These are phyloP conservation scores for Rhodotorula sphaerocarpa DNA, from an alignment of 768 basidiomycete species.

Conservation along the genomic window DNA sequence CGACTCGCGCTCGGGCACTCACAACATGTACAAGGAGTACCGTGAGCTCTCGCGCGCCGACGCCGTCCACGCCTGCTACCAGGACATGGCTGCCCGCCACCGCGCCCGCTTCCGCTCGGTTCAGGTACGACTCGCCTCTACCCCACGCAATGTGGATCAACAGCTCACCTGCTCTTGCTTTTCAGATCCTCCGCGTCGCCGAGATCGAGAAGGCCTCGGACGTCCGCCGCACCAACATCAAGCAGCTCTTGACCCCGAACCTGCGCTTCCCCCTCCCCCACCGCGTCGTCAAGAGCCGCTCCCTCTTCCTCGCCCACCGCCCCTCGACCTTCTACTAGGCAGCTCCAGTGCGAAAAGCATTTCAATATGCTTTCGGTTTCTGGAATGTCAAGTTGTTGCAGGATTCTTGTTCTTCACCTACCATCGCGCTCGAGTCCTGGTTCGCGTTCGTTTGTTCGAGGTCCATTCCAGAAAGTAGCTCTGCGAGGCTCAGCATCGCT, in stretches of 20 bases:
- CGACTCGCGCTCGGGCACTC: slow-evolving; percentile 97
- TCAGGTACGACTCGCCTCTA: slow-evolving; percentile 70
- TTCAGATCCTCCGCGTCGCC: slow-evolving; percentile 88
- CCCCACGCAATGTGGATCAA: no score
- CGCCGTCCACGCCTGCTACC: slow-evolving; percentile 93
- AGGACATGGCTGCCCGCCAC: slow-evolving; percentile 99
- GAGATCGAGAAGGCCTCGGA: slow-evolving; percentile 89
- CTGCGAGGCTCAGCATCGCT: no score
- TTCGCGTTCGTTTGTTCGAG: no score
- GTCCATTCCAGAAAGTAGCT: no score
- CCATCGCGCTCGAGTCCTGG: no score
- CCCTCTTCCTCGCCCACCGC: slow-evolving; percentile 62
- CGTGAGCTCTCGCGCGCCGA: slow-evolving; percentile 88
- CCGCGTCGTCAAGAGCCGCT: slow-evolving; percentile 67
- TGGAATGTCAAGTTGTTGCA: not conserved
- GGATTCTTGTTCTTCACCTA: not conserved
- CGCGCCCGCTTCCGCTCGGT: slow-evolving; percentile 99
- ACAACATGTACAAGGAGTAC: slow-evolving; percentile 99
- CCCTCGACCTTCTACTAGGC: slow-evolving; percentile 41
- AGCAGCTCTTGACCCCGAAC: slow-evolving; percentile 77
- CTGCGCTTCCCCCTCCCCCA: slow-evolving; percentile 95
- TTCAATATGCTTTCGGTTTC: not conserved
- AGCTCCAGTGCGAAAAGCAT: no score
- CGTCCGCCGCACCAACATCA: slow-evolving; percentile 93
- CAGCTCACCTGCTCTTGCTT: not conserved